Percentiles rank a stretch among this genome's conserved stretches.
phyloP scores from a whole-genome alignment of 2,329 filamentous ascomycete species.

The Phyllosticta citriasiana region DNA sequence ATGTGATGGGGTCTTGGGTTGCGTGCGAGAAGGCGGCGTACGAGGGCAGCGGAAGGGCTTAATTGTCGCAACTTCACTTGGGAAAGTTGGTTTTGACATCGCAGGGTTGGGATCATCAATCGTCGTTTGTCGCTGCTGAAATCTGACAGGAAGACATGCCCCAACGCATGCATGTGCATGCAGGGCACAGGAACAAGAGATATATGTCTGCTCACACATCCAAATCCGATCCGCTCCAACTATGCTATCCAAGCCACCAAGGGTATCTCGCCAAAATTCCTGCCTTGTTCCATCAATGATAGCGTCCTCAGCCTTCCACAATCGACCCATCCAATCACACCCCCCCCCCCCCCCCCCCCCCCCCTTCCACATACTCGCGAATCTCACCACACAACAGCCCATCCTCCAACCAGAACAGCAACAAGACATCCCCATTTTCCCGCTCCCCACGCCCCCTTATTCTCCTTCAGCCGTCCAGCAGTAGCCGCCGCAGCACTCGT shows the following conservation, averaged over 20 bases:
- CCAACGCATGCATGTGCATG: not conserved
- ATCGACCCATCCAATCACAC: not conserved
- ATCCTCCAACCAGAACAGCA: not conserved
- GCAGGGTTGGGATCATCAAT: not conserved
- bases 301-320: not conserved
- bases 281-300: too few species aligned
- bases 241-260: too few species aligned
- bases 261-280: too few species aligned
- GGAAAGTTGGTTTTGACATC: not conserved
- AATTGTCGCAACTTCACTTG: not conserved
- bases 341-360: too few species aligned
- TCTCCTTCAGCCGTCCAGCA: not conserved
- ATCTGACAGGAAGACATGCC: not conserved
- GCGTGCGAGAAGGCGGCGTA: slow-evolving; percentile 28
- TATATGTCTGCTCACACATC: not conserved
- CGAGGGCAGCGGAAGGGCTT: slow-evolving; percentile 14
- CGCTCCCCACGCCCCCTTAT: not conserved
- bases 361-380: too few species aligned
- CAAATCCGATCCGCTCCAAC: not conserved
- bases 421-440: not conserved
- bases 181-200: too few species aligned
- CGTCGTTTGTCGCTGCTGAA: not conserved
- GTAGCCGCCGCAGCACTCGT: not conserved
- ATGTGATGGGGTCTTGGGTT: slow-evolving; percentile 25
- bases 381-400: not conserved